A percentile compares a stretch with the other conserved stretches of the same genome.
These are phyloP conservation scores for Aureobasidium subglaciale DNA, from an alignment of 2,329 filamentous ascomycete genomes.

Conservation along the genomic window DNA sequence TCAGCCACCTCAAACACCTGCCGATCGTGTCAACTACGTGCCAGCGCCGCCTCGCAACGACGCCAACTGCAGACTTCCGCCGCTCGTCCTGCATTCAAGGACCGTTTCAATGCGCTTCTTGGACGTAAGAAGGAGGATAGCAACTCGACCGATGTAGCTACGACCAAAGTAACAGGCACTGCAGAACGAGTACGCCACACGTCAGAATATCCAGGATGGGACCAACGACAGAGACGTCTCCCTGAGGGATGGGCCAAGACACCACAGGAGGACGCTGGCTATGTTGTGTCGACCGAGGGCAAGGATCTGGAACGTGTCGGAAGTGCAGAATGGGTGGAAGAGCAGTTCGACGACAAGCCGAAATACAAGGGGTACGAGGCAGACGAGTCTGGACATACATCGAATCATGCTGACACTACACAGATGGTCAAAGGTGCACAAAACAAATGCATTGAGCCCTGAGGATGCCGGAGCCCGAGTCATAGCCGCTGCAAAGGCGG, in stretches of 20 bases:
- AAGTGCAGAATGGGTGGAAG: constrained; percentile 36
- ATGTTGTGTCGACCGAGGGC: constrained; percentile 44
- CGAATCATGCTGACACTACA: background rate
- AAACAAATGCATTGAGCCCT: background rate
- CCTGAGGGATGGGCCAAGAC: constrained; percentile 5
- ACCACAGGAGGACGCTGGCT: constrained; percentile 24
- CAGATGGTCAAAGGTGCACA: constrained; percentile 3
- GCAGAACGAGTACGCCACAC: background rate
- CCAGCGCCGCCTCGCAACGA: constrained; percentile 3
- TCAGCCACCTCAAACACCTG: background rate
- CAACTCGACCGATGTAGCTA: background rate
- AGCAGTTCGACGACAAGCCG: constrained; percentile 31
- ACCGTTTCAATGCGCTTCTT: constrained; percentile 5
- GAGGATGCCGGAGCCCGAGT: background rate
- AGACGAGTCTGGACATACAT: background rate
- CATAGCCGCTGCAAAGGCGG: background rate
- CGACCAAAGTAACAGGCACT: background rate
- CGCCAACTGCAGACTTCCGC: constrained; percentile 10
- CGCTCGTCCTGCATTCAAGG: background rate
- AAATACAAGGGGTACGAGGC: constrained; percentile 28
- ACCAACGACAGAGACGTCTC: background rate
- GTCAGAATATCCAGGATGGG: constrained; percentile 6
- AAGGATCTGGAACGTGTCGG: constrained; percentile 50
- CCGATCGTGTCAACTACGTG: constrained; percentile 1
- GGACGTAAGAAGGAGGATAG: background rate